Conservation (phyloP, 176 grass and related monocot species). For the Bromus sterilis region DNA sequence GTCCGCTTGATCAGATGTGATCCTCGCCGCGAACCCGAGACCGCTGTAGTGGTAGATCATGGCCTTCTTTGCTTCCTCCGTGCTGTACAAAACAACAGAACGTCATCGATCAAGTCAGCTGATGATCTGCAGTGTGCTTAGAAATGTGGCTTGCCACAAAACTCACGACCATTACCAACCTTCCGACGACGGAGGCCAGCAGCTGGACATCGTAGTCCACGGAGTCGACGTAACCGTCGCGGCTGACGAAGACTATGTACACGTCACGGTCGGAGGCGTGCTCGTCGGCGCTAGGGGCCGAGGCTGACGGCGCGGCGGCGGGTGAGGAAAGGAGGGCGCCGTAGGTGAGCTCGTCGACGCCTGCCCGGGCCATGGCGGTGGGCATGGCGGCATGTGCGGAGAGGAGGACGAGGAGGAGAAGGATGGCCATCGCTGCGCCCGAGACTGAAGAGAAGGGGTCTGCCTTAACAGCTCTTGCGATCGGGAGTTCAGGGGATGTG, state of each 20-base stretch:
- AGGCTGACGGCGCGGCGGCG: neutral
- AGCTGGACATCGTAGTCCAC: constrained; percentile 20
- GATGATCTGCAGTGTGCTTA: neutral
- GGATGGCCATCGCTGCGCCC: constrained; percentile 5
- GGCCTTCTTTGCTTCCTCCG: constrained; percentile 10
- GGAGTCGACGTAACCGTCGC: constrained; percentile 31
- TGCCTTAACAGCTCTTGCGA: neutral
- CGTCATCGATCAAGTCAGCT: neutral
- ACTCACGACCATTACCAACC: neutral
- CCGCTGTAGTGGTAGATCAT: constrained; percentile 40
- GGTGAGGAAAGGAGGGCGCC: neutral
- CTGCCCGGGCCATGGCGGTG: neutral
- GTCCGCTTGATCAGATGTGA: neutral
- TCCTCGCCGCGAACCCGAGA: constrained; percentile 33
- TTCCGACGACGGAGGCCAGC: constrained; percentile 31
- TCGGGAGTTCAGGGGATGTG: neutral
- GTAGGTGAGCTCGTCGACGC: neutral
- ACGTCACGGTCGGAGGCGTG: neutral
- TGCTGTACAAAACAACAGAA: neutral
- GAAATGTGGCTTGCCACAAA: neutral
- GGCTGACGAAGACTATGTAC: constrained; percentile 39
- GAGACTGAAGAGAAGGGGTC: neutral
- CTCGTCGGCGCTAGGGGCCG: neutral
- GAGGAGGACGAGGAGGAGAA: neutral
- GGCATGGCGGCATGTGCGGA: neutral